Base-by-base conservation (phyloP, 345 rosid species). In the Eucalyptus tenuipes region DNA sequence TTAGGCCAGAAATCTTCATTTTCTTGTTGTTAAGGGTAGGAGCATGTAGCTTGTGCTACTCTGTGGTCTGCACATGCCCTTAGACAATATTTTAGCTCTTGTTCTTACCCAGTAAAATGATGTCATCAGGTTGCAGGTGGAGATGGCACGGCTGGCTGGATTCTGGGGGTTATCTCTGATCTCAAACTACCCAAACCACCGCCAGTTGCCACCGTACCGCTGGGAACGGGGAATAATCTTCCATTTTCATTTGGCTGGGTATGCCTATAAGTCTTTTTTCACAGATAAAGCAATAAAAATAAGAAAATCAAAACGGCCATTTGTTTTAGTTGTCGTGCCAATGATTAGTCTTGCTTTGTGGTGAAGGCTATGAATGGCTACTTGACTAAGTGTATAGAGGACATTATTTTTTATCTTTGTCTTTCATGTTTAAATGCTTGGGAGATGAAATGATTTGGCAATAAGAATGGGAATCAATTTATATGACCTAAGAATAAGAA, bases 231-330 rank as follows among this genome's bases (percentile, higher is more conserved):
- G 88, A 95, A 95, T 90, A 95, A 95, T 88, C 94, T 95, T 33
- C 96, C 95, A 7, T 95, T 94, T 89, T 91, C 98, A 88, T 95
- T 95, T 93, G 98, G 98, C 79, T 95, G 98, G 96, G 96, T 95
- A 92, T 25, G 92, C 47, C 29, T 75, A 20, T 22, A 40, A 75
- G 47, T 40, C 84, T 17, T 71, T 17, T 20, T 88, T 16, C 84
- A 20, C 84, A 20, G 14, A 40, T 20, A 75, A 75, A 75, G 45
- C 37, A 50, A 31, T 40, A n/a, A 17, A 40, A 79, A 79, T 57
- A 24, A 82, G 88, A 49, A 61, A 89, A 33, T 52, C 37, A 86
- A 18, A 10, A 52, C 12, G 12, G 29, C 13, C 40, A 7, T n/a
- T 59, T 44, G 86, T 48, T 33, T 87, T 18, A 40, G 82, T 40